Base-by-base conservation (phyloP, 2,329 filamentous ascomycete genomes). In the Phaeosphaeriaceae sp. region DNA sequence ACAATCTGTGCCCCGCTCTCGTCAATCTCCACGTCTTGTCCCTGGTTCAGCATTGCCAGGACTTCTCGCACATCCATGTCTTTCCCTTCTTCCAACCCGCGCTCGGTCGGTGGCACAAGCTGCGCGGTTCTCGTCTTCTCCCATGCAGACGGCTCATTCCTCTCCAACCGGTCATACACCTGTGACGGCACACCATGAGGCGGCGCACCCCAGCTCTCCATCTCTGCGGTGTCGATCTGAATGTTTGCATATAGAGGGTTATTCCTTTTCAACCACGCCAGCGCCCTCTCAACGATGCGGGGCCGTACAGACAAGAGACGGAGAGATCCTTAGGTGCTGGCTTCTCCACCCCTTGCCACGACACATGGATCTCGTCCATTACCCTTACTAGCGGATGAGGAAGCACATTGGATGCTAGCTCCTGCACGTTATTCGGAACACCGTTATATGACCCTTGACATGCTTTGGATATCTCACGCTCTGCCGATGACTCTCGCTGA, bases 401-500 rank as follows among this genome's bases (percentile, higher is more conserved):
- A 17, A 46, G 15, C n/a, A 46, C 34, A 33, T 30, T 15, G 9
- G 21, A 39, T 16, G 20, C 43, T 15, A 39, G 20, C 21, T 46
- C 34, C 34, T 46, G 21, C 2, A 46, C 34, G 39, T 46, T 39
- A 21, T 39, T 46, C 1, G 34, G 21, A 46, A 46, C 17, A 46
- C 43, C 29, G 26, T 46, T 11, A 46, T 46, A 29, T 46, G 34
- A 33, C 34, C 34, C 33, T 46, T 46, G 6, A 46, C 23, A 32
- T 46, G 43, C 15, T 46, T 46, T 39, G 34, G 43, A 17, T 46
- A 46, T 28, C 4, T 46, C 4, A n/a, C 15, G 23, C 43, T 39
- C 43, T 46, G 11, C 36, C 34, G 8, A n/a, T 30, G 20, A 13
- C 43, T 18, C 16, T 43, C 20, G 5, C 20, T 5, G 18, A 43